phyloP scores from a whole-genome alignment of 129 eudicot genomes.

The Gnaphalium uliginosum region DNA sequence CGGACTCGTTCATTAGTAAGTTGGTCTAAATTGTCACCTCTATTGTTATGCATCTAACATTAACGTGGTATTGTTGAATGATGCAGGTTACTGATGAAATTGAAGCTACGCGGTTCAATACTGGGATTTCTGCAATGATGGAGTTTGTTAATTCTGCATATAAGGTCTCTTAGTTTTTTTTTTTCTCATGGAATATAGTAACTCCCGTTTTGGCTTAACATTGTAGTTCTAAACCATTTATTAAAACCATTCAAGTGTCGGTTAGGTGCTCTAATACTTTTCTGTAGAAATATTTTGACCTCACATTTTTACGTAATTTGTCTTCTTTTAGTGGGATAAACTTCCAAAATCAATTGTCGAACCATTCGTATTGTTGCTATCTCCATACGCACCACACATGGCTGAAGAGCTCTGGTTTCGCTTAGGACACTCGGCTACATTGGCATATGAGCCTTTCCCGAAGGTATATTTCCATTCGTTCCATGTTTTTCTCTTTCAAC shows the following conservation, averaged over 20 bases:
- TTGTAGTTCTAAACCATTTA: not conserved
- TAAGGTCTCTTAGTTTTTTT: conserved; percentile 52
- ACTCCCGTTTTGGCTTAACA: not conserved
- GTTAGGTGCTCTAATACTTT: not conserved
- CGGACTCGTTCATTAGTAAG: not conserved
- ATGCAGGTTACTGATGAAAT: conserved; percentile 85
- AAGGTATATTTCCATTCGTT: conserved; percentile 49
- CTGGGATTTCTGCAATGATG: conserved; percentile 99
- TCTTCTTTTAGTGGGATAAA: conserved; percentile 74
- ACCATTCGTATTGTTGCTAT: conserved; percentile 67
- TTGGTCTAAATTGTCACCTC: not conserved
- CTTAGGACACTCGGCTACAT: conserved; percentile 70
- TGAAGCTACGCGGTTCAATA: conserved; percentile 92
- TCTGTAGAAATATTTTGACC: not conserved
- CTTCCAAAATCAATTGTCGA: conserved; percentile 71
- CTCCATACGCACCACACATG: conserved; percentile 98
- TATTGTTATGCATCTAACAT: not conserved
- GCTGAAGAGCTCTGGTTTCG: conserved; percentile 98
- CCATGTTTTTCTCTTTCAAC: not conserved
- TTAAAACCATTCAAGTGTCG: not conserved
- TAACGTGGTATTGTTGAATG: conserved; percentile 16
- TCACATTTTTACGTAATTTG: not conserved
- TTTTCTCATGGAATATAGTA: not conserved
- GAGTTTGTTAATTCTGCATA: conserved; percentile 90
- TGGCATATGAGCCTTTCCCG: conserved; percentile 82